phyloP scores from a whole-genome alignment of 805 yeast genomes.

The Suhomyces xylopsoci region DNA sequence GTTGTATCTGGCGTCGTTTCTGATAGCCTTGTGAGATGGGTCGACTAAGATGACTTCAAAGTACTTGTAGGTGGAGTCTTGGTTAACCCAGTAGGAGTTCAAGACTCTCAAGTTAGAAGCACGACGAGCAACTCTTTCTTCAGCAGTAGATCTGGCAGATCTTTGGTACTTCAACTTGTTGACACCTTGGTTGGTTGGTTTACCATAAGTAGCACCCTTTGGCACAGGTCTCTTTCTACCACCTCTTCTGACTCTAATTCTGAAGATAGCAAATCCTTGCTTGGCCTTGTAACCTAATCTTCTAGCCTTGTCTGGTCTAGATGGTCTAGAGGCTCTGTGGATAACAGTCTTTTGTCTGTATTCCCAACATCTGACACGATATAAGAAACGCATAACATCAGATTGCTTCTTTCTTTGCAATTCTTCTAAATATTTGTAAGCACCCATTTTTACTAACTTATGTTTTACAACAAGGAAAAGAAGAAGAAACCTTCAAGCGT shows the following conservation, averaged over 20 bases:
- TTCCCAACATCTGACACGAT: slow-evolving; percentile 99
- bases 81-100: slow-evolving; percentile 99
- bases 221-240: slow-evolving; percentile 99
- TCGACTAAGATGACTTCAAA: slow-evolving; percentile 96
- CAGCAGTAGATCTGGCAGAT: slow-evolving; percentile 96
- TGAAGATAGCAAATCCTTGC: slow-evolving; percentile 98
- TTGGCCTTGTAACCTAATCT: slow-evolving; percentile 99
- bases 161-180: slow-evolving; percentile 99
- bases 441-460: slow-evolving; percentile 72
- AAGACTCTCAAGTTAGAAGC: slow-evolving; percentile 98
- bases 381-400: slow-evolving; percentile 97
- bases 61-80: slow-evolving; percentile 99
- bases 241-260: slow-evolving; percentile 99
- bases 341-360: slow-evolving; percentile 98
- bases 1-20: slow-evolving; percentile 98
- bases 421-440: slow-evolving; percentile 99
- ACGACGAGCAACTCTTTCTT: slow-evolving; percentile 99
- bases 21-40: slow-evolving; percentile 97
- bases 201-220: slow-evolving; percentile 99
- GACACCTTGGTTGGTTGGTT: slow-evolving; percentile 99
- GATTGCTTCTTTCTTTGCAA: slow-evolving; percentile 99
- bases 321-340: slow-evolving; percentile 98
- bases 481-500: slow-evolving; percentile 1
- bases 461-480: slow-evolving; percentile 9
- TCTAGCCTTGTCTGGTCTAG: slow-evolving; percentile 99